These are phyloP conservation scores for Stagonosporopsis cucurbitacearum DNA, from an alignment of 2,329 filamentous ascomycete genomes.

Conservation along the genomic window DNA sequence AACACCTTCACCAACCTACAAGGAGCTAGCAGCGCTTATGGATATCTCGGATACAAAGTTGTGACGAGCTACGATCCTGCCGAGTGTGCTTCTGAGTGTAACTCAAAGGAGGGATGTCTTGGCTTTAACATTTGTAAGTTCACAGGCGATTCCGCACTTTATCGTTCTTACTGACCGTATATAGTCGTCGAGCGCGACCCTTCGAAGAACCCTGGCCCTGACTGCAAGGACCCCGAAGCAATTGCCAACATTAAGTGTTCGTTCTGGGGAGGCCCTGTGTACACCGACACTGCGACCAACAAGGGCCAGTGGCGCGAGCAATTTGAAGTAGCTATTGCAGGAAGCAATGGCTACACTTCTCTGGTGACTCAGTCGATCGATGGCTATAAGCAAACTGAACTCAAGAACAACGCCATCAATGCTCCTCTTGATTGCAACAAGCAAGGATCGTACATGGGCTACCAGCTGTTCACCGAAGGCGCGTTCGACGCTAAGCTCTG, in stretches of 20 bases:
- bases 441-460: conserved; percentile 10
- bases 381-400: background rate
- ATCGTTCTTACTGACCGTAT: background rate
- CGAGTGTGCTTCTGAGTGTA: background rate
- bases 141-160: background rate
- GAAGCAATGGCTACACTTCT: conserved; percentile 8
- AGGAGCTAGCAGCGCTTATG: background rate
- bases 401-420: background rate
- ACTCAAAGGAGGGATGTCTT: background rate
- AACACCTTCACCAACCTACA: background rate
- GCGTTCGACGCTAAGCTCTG: conserved; percentile 5
- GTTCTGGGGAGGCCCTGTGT: conserved; percentile 3
- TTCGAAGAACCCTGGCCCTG: background rate
- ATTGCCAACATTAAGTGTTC: conserved; percentile 12
- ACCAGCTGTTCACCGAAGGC: conserved; percentile 1
- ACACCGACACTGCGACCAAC: conserved; percentile 4
- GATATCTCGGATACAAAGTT: conserved; percentile 1
- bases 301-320: conserved; percentile 8
- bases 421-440: conserved; percentile 11
- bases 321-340: conserved; percentile 8
- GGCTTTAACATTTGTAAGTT: conserved; percentile 7
- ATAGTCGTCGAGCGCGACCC: conserved; percentile 7
- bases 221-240: conserved; percentile 3
- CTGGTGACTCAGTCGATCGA: background rate
- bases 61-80: background rate